These are phyloP conservation scores for Ceratonia siliqua DNA, from an alignment of 306 rosid genomes.

Conservation along the genomic window DNA sequence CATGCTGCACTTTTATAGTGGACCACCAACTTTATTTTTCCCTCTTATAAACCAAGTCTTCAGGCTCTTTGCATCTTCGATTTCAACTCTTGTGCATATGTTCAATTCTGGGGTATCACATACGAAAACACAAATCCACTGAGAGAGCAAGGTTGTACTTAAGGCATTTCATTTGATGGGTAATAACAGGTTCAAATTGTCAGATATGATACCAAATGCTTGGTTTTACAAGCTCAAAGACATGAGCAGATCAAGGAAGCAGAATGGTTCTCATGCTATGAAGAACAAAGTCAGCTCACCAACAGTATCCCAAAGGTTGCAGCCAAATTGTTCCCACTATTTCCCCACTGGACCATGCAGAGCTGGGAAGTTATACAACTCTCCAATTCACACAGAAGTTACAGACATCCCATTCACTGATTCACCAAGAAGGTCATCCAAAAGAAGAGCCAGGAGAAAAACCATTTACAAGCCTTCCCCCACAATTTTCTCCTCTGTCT, in stretches of 20 bases:
- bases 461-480: slow-evolving; percentile 71
- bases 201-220: slow-evolving; percentile 83
- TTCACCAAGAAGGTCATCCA: slow-evolving; percentile 67
- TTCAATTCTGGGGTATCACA: slow-evolving; percentile 32
- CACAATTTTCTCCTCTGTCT: slow-evolving; percentile 34
- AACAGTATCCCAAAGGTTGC: slow-evolving; percentile 45
- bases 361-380: slow-evolving; percentile 42
- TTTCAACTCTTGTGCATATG: slow-evolving; percentile 28
- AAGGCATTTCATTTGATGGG: slow-evolving; percentile 57
- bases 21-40: slow-evolving; percentile 28
- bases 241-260: slow-evolving; percentile 63
- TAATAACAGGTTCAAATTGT: slow-evolving; percentile 65
- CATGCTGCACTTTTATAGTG: slow-evolving; percentile 39
- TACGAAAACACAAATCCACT: slow-evolving; percentile 26
- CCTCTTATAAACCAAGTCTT: slow-evolving; percentile 32
- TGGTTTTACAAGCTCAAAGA: slow-evolving; percentile 88
- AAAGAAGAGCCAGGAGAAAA: slow-evolving; percentile 51
- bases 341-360: slow-evolving; percentile 41
- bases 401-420: slow-evolving; percentile 49
- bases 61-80: slow-evolving; percentile 25
- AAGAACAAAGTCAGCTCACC: slow-evolving; percentile 51
- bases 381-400: slow-evolving; percentile 42
- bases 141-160: slow-evolving; percentile 25
- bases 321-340: slow-evolving; percentile 38
- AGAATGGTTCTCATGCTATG: slow-evolving; percentile 37